Evolutionary conservation across 2,329 filamentous ascomycete genomes (phyloP).

Genomic region (Paracoccidioides lutzii): DNA sequence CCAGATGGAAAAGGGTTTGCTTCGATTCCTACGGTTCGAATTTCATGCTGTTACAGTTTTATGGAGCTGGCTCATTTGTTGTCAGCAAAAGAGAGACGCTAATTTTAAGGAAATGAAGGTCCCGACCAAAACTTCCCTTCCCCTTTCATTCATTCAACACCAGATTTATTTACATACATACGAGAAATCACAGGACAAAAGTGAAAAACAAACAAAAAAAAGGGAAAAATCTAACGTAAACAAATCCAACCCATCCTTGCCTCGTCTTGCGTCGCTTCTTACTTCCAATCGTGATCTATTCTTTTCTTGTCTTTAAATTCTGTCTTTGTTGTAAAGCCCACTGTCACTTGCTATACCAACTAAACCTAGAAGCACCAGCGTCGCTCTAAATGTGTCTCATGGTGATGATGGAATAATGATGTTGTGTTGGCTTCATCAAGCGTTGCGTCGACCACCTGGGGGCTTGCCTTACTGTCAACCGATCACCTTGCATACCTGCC

Average conservation of each 20-base stretch:
- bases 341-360: too few species aligned
- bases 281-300: too few species aligned
- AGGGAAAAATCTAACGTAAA: background rate
- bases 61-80: too few species aligned
- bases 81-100: too few species aligned
- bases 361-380: background rate
- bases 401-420: background rate
- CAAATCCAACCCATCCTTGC: background rate
- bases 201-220: background rate
- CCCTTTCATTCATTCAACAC: background rate
- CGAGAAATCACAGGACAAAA: background rate
- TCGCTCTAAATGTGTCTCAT: too few species aligned
- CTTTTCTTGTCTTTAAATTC: too few species aligned
- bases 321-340: too few species aligned
- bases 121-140: background rate
- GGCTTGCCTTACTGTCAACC: background rate
- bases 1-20: too few species aligned
- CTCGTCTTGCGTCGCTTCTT: background rate
- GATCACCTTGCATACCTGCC: background rate
- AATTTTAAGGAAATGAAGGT: too few species aligned
- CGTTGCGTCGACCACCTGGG: background rate
- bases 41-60: too few species aligned
- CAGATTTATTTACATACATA: constrained; percentile 2
- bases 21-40: too few species aligned
- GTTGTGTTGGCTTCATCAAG: background rate